A percentile compares a stretch with the other conserved stretches of the same genome.
phyloP scores from a whole-genome alignment of 495 filamentous ascomycete genomes.

The Hamigera avellanea region DNA sequence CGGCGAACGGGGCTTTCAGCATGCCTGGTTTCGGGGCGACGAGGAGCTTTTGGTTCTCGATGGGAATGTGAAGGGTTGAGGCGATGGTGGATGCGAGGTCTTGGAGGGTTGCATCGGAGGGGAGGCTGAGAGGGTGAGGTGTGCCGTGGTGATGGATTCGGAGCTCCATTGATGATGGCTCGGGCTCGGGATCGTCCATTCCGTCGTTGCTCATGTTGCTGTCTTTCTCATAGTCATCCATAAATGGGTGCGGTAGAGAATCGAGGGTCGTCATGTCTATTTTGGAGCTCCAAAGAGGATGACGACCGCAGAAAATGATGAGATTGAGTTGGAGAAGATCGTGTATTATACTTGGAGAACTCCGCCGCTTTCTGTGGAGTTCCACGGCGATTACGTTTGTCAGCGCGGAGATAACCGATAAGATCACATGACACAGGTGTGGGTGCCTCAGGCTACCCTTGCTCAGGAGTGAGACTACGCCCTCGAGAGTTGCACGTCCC shows the following conservation, averaged over 20 bases:
- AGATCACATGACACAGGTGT: neutral
- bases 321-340: neutral
- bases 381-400: slow-evolving; percentile 2
- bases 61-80: slow-evolving; percentile 47
- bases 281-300: no score
- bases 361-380: neutral
- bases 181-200: neutral
- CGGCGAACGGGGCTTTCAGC: slow-evolving; percentile 51
- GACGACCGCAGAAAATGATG: neutral
- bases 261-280: no score
- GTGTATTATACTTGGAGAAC: no score
- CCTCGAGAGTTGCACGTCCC: no score
- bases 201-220: neutral
- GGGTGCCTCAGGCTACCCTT: no score
- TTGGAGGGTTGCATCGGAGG: slow-evolving; percentile 57
- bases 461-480: no score
- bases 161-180: slow-evolving; percentile 12
- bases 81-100: slow-evolving; percentile 51
- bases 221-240: neutral
- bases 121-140: slow-evolving; percentile 57
- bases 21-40: slow-evolving; percentile 57
- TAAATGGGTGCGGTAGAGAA: no score
- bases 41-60: slow-evolving; percentile 64
- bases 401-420: slow-evolving; percentile 11
- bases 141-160: slow-evolving; percentile 52